Evolutionary conservation across 495 filamentous ascomycete species (phyloP).

Genomic region (Talaromyces nanjingensis): DNA sequence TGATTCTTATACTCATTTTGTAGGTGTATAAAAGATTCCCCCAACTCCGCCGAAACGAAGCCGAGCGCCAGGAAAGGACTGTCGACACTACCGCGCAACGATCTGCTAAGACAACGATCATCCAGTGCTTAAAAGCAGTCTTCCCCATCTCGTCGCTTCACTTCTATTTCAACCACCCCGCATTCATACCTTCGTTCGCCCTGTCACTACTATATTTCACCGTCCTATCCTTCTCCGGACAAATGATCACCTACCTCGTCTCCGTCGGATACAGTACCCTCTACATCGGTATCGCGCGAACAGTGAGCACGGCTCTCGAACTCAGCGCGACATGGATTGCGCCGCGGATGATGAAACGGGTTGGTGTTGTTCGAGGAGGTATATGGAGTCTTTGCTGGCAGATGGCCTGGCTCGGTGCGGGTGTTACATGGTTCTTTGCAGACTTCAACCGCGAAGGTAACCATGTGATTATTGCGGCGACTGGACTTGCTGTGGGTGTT

Average conservation of each 20-base stretch:
- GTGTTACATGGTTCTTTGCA: constrained; percentile 30
- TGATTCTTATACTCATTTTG: background rate
- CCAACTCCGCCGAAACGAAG: background rate
- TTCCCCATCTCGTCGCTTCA: constrained; percentile 20
- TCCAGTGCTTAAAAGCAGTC: background rate
- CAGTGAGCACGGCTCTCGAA: constrained; percentile 46
- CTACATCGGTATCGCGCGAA: constrained; percentile 45
- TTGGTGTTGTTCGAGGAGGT: constrained; percentile 52
- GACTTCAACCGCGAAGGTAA: background rate
- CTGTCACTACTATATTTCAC: constrained; percentile 52
- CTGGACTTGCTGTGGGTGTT: constrained; percentile 42
- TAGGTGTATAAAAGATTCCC: constrained; percentile 1
- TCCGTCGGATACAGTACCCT: constrained; percentile 46
- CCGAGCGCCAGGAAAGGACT: background rate
- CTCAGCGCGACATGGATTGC: constrained; percentile 41
- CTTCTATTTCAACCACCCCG: constrained; percentile 31
- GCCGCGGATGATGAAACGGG: constrained; percentile 42
- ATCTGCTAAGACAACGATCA: background rate
- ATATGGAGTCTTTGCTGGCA: constrained; percentile 63
- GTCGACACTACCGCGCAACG: background rate
- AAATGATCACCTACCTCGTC: constrained; percentile 56
- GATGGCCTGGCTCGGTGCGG: constrained; percentile 33
- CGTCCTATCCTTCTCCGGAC: constrained; percentile 49
- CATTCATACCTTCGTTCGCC: constrained; percentile 49
- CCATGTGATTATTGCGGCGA: constrained; percentile 28